Base-by-base conservation (phyloP, 2,329 filamentous ascomycete genomes). In the Xylariaceae sp. region DNA sequence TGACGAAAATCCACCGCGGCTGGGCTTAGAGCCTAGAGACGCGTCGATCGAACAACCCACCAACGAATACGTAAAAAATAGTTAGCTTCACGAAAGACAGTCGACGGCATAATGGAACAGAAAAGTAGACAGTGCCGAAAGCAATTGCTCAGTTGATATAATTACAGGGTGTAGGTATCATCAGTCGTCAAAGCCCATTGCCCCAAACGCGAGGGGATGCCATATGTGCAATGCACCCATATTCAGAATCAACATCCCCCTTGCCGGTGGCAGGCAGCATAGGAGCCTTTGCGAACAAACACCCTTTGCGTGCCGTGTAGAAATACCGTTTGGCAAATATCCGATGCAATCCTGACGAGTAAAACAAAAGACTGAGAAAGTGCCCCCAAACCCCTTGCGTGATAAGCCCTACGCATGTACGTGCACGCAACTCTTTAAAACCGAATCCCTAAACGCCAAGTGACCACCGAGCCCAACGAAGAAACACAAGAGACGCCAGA, bases 121-220 rank as follows among this genome's bases (percentile, higher is more conserved):
- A 50, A 23, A 30, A 23, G 41, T 57, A 63, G 47, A 59, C 59
- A 57, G 49, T 55, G 56, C 50, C 57, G 55, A 63, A 61, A 60
- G 50, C 48, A 53, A 58, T 60, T 61, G 49, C 50, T 51, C 51
- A 52, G 58, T 65, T 70, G 69, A 68, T 73, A 73, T 73, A 72
- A 73, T 73, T 73, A 73, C 71, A 73, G 67, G 66, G 65, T 70
- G 66, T 68, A 66, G 58, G 68, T 71, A 41, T 70, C 67, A 68
- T 66, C 68, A 66, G 65, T 72, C 69, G 64, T 72, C 68, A 72
- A 61, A 65, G 51, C 61, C 60, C 53, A 59, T 51, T 39, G 51
- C 35, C 55, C 52, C 48, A 10, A 30, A 47, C 64, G 60, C 61
- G 44, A 63, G 59, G 60, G 57, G 52, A 62, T 41, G 11, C 37